Evolutionary conservation across 225 moss, liverwort and hornwort species (phyloP).

Genomic region (Antitrichia curtipendula): DNA sequence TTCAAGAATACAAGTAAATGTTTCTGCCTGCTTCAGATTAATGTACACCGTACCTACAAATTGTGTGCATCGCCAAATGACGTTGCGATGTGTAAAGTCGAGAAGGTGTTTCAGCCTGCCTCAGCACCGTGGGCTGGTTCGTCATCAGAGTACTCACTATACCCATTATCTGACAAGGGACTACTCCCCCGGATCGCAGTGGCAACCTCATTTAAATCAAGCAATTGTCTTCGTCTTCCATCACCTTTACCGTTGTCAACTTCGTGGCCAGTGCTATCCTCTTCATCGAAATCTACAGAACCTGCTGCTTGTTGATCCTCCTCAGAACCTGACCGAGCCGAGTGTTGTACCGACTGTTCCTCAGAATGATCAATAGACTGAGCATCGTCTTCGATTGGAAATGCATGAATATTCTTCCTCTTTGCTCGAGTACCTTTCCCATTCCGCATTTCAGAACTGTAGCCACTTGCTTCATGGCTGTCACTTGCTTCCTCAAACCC

Average conservation of each 20-base stretch:
- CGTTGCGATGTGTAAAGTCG: background rate
- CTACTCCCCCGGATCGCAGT: conserved; percentile 45
- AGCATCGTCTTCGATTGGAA: background rate
- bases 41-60: conserved; percentile 23
- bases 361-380: background rate
- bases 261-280: conserved; percentile 31
- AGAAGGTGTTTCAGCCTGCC: conserved; percentile 21
- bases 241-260: conserved; percentile 2
- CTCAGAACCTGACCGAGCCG: background rate
- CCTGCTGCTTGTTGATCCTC: conserved; percentile 23
- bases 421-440: background rate
- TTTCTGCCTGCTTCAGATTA: background rate
- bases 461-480: conserved; percentile 2
- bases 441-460: conserved; percentile 8
- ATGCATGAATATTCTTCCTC: background rate
- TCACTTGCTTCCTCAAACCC: conserved; percentile 7
- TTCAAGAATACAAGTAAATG: conserved; percentile 5
- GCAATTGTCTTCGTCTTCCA: conserved; percentile 49
- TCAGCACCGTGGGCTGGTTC: conserved; percentile 29
- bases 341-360: conserved; percentile 2
- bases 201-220: conserved; percentile 83
- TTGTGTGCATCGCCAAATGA: background rate
- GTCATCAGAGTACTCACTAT: conserved; percentile 54
- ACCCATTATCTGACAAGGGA: conserved; percentile 42
- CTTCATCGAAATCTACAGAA: conserved; percentile 28